A percentile compares a stretch with the other conserved stretches of the same genome.
Evolutionary conservation across 139 green algal species (phyloP).

Genomic region (Tetradesmus obliquus): DNA sequence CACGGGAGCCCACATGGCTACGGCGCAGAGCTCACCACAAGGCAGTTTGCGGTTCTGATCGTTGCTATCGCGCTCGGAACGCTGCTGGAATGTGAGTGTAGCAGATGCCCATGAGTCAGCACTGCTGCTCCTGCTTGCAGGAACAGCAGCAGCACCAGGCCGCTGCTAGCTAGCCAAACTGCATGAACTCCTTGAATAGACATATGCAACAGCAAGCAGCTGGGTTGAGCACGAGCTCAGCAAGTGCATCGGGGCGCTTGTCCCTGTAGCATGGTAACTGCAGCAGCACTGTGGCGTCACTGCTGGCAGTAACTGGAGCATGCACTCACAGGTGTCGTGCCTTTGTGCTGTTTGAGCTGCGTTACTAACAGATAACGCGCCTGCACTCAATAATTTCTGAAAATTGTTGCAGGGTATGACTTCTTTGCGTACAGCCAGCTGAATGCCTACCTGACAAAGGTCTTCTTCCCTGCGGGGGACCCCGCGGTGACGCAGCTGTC

Average conservation of each 20-base stretch:
- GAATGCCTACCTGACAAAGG: slow-evolving; percentile 5
- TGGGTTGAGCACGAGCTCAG: not conserved
- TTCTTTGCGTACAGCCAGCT: slow-evolving; percentile 31
- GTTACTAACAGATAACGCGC: not conserved
- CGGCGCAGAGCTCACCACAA: not conserved
- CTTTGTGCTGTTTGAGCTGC: no score
- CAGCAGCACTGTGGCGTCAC: no score
- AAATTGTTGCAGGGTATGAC: slow-evolving; percentile 15
- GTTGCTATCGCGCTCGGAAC: slow-evolving; percentile 6
- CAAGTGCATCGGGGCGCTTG: no score
- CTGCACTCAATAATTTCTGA: not conserved
- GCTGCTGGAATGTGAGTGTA: slow-evolving; percentile 21
- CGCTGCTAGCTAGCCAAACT: no score
- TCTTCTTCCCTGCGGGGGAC: slow-evolving; percentile 39
- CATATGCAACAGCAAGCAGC: not conserved
- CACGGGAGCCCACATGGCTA: not conserved
- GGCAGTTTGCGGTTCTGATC: not conserved
- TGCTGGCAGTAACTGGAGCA: no score
- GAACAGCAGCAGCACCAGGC: not conserved
- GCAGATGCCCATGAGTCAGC: not conserved
- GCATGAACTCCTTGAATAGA: not conserved
- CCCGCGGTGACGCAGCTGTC: not conserved
- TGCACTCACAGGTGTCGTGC: no score
- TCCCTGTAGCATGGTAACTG: no score
- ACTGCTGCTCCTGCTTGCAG: not conserved